Percentiles rank a stretch among this genome's conserved stretches.
phyloP scores from a whole-genome alignment of 257 asterid genomes.

The Coffea eugenioides region DNA sequence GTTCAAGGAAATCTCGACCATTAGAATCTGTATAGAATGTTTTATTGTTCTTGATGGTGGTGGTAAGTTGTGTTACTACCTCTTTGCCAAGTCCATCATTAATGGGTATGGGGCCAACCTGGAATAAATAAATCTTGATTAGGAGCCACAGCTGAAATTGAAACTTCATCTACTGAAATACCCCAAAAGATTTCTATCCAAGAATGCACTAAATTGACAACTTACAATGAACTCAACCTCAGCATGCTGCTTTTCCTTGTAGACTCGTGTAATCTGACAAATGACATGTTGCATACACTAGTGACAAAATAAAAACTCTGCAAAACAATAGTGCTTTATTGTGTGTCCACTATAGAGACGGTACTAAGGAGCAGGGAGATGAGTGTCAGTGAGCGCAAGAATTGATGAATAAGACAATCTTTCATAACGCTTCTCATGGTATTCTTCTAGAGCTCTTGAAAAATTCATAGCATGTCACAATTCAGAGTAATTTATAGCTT shows the following conservation, averaged over 20 bases:
- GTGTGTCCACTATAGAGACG: neutral
- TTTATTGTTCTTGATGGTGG: slow-evolving; percentile 61
- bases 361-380: too few species aligned
- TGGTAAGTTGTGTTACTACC: slow-evolving; percentile 65
- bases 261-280: slow-evolving; percentile 77
- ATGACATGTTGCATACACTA: slow-evolving; percentile 13
- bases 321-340: neutral
- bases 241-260: slow-evolving; percentile 84
- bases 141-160: slow-evolving; percentile 1
- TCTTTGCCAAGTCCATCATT: slow-evolving; percentile 85
- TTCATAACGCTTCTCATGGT: neutral
- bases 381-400: too few species aligned
- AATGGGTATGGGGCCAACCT: slow-evolving; percentile 98
- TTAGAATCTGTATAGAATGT: slow-evolving; percentile 86
- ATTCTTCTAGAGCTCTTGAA: neutral
- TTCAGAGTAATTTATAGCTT: too few species aligned
- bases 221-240: slow-evolving; percentile 88
- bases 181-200: neutral
- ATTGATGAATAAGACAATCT: neutral
- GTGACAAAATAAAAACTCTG: neutral
- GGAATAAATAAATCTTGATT: slow-evolving; percentile 13
- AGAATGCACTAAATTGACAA: slow-evolving; percentile 5
- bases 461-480: too few species aligned
- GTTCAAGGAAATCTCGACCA: slow-evolving; percentile 90
- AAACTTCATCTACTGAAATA: neutral